Conservation (phyloP, 2,329 filamentous ascomycete species). For the Fusarium bulbicola region DNA sequence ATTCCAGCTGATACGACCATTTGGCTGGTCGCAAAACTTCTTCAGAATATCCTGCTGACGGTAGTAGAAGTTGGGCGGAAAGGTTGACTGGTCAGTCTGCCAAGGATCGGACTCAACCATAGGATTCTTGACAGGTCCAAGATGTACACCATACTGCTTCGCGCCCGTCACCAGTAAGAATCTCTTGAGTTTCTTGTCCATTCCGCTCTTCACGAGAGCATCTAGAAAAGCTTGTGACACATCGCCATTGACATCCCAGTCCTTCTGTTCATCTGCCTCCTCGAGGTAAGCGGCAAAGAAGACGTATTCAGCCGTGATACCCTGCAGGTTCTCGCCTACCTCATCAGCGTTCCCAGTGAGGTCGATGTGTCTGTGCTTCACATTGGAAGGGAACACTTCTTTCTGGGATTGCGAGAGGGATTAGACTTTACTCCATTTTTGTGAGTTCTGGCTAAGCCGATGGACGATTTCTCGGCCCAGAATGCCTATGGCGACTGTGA, state of each 20-base stretch:
- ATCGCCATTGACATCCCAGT: conserved; percentile 7
- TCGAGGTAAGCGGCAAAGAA: conserved; percentile 14
- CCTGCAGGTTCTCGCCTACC: not conserved
- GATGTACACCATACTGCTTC: conserved; percentile 13
- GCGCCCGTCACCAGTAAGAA: not conserved
- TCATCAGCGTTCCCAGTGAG: not conserved
- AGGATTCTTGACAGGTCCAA: conserved; percentile 4
- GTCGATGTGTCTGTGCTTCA: conserved; percentile 8
- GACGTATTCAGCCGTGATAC: not conserved
- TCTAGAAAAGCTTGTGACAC: conserved; percentile 5
- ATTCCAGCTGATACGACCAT: not conserved
- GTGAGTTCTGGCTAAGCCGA: not conserved
- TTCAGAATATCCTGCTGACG: conserved; percentile 7
- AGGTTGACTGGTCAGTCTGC: not conserved
- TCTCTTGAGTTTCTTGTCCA: not conserved
- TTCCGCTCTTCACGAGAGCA: not conserved
- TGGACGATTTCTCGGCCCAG: conserved; percentile 3
- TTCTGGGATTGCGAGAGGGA: conserved; percentile 4
- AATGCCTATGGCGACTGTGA: not conserved
- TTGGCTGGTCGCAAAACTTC: not conserved
- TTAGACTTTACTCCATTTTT: conserved; percentile 11
- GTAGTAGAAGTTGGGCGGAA: conserved; percentile 22
- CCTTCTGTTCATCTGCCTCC: not conserved
- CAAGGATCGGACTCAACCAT: conserved; percentile 11
- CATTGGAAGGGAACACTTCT: conserved; percentile 7